These are phyloP conservation scores for Clonostachys sp. DNA, from an alignment of 2,329 filamentous ascomycete species.

Conservation along the genomic window DNA sequence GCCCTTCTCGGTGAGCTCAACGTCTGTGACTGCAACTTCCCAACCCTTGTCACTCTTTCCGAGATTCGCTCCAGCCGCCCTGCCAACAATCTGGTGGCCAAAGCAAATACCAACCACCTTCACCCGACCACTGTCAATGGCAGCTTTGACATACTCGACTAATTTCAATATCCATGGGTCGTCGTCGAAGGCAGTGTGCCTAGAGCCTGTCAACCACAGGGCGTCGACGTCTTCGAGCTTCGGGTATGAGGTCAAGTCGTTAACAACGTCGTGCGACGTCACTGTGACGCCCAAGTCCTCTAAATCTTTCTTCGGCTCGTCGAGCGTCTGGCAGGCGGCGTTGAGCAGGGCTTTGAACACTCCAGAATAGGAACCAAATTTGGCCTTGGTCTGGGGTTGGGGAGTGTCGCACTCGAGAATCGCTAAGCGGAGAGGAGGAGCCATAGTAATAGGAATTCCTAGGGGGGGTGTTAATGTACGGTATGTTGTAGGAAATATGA, in stretches of 20 bases:
- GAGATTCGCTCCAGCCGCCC: slow-evolving; percentile 30
- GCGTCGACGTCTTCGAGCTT: slow-evolving; percentile 17
- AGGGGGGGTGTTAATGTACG: too few species aligned
- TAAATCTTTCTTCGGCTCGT: too few species aligned
- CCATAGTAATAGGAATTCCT: too few species aligned
- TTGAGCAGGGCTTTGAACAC: slow-evolving; percentile 19
- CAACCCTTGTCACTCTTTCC: slow-evolving; percentile 32
- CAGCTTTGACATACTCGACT: slow-evolving; percentile 27
- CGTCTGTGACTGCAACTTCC: slow-evolving; percentile 19
- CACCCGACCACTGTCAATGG: slow-evolving; percentile 25
- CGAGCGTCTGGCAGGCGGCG: slow-evolving; percentile 2
- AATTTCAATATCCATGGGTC: slow-evolving; percentile 39
- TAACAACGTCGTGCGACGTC: slow-evolving; percentile 21
- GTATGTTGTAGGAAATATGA: too few species aligned
- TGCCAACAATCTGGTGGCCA: slow-evolving; percentile 41
- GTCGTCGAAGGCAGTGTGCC: slow-evolving; percentile 35
- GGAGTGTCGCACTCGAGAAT: slow-evolving; percentile 25
- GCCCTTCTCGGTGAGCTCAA: slow-evolving; percentile 1
- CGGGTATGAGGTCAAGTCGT: slow-evolving; percentile 15
- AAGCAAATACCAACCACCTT: slow-evolving; percentile 41
- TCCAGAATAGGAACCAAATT: slow-evolving; percentile 20
- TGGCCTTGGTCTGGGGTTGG: slow-evolving; percentile 14
- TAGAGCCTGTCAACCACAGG: slow-evolving; percentile 24
- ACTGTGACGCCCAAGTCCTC: slow-evolving; percentile 5
- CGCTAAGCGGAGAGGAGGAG: slow-evolving; percentile 8